A percentile compares a stretch with the other conserved stretches of the same genome.
Evolutionary conservation across 352 stramenopile species (phyloP).

Genomic region (Phytophthora meadii): DNA sequence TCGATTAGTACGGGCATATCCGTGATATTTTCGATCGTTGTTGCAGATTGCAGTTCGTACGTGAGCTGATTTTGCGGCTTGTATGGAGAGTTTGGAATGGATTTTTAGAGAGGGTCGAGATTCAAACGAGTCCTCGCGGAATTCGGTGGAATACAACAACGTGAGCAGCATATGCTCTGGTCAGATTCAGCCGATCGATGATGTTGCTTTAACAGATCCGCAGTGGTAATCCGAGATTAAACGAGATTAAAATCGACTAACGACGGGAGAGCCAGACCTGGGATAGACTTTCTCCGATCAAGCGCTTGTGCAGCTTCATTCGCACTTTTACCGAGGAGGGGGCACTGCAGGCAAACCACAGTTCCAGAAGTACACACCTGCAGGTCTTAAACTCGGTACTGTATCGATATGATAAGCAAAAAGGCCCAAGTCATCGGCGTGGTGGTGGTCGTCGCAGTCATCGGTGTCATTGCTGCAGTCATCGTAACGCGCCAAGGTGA

Average conservation of each 20-base stretch:
- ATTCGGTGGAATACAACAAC: slow-evolving; percentile 21
- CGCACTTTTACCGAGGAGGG: slow-evolving; percentile 11
- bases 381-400: too few relatives aligned
- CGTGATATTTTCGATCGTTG: not conserved
- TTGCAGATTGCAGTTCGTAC: too few relatives aligned
- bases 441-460: slow-evolving; percentile 47
- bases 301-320: slow-evolving; percentile 6
- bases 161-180: not conserved
- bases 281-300: slow-evolving; percentile 9
- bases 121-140: not conserved
- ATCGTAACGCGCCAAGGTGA: slow-evolving; percentile 30
- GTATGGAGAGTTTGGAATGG: not conserved
- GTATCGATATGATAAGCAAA: slow-evolving; percentile 23
- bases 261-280: slow-evolving; percentile 16
- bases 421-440: slow-evolving; percentile 41
- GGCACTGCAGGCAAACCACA: slow-evolving; percentile 7
- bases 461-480: slow-evolving; percentile 48
- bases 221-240: slow-evolving; percentile 16
- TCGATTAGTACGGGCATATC: not conserved
- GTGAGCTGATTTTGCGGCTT: not conserved
- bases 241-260: slow-evolving; percentile 15
- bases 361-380: slow-evolving; percentile 1
- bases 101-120: slow-evolving; percentile 15
- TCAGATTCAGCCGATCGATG: slow-evolving; percentile 6
- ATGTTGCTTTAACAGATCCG: slow-evolving; percentile 8